Base-by-base conservation (phyloP, 2,329 filamentous ascomycete genomes). In the Colletotrichum sidae region DNA sequence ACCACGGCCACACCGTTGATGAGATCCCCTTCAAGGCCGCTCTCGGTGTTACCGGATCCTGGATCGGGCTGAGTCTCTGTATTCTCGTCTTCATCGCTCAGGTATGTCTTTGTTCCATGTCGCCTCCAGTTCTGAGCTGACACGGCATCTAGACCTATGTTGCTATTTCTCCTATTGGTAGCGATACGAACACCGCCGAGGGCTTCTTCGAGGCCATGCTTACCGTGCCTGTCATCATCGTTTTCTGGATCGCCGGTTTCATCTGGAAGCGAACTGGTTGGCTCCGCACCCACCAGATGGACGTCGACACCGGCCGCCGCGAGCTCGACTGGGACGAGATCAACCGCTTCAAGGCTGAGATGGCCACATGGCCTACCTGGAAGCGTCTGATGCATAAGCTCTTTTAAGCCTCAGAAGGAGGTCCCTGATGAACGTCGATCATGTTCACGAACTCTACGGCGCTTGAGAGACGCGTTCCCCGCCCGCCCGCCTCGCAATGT, bases 21-120 rank as follows among this genome's bases (percentile, higher is more conserved):
- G 90, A 92, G 75, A 85, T 93, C 12, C 87, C 90, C 0, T 93
- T 90, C 79, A 76, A 81, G 55, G 87, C 88, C 2, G 78, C 86
- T 45, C 81, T 83, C 41, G 91, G 90, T 44, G 80, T 91, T 4
- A 79, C 77, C 8, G 90, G 90, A 15, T 92, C 88, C 1, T 92
- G 83, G 77, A 47, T 92, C 5, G 90, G 90, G 7, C 76, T 92
- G 4, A 60, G 74, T 41, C 80, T 92, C 38, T 86, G 87, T 68
- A 69, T 85, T 10, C 67, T 90, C 2, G 84, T 89, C 7, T 75
- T 89, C 35, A 76, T 85, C 35, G 86, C 86, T 10, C 85, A 88
- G 73, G 71, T 81, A 68, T 44, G 44, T 9, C 11, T 71, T 7
- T 0, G 12, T 39, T 8, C 15, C 15, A 17, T 11, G 10, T 8